Evolutionary conservation across 2,329 filamentous ascomycete species (phyloP).

Genomic region (Capronia coronata): DNA sequence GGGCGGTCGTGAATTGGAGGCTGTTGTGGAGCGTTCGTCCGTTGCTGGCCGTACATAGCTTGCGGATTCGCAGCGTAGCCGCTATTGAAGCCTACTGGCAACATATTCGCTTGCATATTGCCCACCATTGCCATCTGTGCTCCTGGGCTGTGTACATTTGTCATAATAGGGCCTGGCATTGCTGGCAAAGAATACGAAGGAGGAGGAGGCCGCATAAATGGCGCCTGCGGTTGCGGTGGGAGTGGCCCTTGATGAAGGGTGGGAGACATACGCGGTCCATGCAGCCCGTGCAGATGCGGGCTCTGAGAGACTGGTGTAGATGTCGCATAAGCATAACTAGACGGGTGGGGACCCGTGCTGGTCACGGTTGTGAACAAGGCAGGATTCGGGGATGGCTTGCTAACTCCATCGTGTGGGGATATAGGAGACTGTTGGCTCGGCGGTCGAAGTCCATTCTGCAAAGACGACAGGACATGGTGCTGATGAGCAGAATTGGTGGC

Average conservation of each 20-base stretch:
- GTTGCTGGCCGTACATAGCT: conserved; percentile 53
- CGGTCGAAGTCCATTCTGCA: conserved; percentile 17
- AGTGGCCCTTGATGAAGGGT: conserved; percentile 41
- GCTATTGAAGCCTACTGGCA: conserved; percentile 52
- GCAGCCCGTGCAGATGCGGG: conserved; percentile 34
- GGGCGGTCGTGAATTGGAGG: conserved; percentile 67
- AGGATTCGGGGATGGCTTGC: conserved; percentile 52
- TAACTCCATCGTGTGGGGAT: conserved; percentile 17
- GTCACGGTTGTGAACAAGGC: conserved; percentile 45
- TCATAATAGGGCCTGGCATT: conserved; percentile 64
- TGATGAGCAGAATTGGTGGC: conserved; percentile 24
- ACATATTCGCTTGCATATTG: conserved; percentile 50
- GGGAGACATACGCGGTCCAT: conserved; percentile 49
- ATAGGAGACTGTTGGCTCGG: conserved; percentile 25
- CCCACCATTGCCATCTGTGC: conserved; percentile 66
- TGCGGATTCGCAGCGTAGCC: conserved; percentile 52
- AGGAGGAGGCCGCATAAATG: conserved; percentile 40
- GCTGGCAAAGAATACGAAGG: conserved; percentile 53
- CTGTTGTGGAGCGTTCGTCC: conserved; percentile 49
- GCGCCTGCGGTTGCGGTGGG: conserved; percentile 23
- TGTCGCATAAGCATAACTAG: conserved; percentile 45
- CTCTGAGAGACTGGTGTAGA: conserved; percentile 47
- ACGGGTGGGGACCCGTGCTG: conserved; percentile 45
- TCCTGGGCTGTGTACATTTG: conserved; percentile 69
- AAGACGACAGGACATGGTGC: conserved; percentile 14